Conservation (phyloP, 371 early-diverging fungal species). For the Mortierella sp. region DNA sequence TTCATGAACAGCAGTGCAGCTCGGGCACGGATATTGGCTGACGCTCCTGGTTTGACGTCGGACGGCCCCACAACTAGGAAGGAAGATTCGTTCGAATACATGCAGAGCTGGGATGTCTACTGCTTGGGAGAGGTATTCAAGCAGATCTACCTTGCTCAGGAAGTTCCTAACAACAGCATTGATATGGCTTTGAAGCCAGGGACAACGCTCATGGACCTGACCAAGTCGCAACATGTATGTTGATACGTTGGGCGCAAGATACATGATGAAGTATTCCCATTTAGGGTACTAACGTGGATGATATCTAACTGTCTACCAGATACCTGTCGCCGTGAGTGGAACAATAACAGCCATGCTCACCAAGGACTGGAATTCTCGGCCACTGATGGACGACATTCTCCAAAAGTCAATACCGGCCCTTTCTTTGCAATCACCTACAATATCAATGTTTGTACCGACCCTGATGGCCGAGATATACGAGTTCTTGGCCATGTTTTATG, state of each 20-base stretch:
- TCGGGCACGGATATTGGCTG: slow-evolving; percentile 12
- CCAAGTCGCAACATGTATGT: slow-evolving; percentile 25
- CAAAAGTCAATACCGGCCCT: slow-evolving; percentile 63
- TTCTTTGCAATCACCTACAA: slow-evolving; percentile 55
- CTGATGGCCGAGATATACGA: slow-evolving; percentile 71
- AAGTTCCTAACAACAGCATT: slow-evolving; percentile 47
- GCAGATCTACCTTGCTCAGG: slow-evolving; percentile 57
- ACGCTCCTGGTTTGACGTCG: slow-evolving; percentile 2
- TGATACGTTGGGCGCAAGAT: neutral
- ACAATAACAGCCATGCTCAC: slow-evolving; percentile 60
- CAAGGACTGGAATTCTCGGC: slow-evolving; percentile 61
- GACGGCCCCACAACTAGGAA: neutral
- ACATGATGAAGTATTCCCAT: too few relatives aligned
- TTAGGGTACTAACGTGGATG: too few relatives aligned
- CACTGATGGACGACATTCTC: slow-evolving; percentile 65
- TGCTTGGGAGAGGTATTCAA: slow-evolving; percentile 65
- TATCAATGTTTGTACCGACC: slow-evolving; percentile 64
- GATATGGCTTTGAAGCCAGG: slow-evolving; percentile 30
- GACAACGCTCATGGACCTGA: slow-evolving; percentile 18
- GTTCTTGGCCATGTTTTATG: slow-evolving; percentile 67
- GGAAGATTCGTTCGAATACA: slow-evolving; percentile 50
- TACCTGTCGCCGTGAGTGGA: slow-evolving; percentile 59
- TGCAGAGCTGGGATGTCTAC: slow-evolving; percentile 66
- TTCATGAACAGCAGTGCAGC: slow-evolving; percentile 44
- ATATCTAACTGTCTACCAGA: too few relatives aligned